Base-by-base conservation (phyloP, 768 basidiomycete genomes). In the Kwoniella botswanensis region DNA sequence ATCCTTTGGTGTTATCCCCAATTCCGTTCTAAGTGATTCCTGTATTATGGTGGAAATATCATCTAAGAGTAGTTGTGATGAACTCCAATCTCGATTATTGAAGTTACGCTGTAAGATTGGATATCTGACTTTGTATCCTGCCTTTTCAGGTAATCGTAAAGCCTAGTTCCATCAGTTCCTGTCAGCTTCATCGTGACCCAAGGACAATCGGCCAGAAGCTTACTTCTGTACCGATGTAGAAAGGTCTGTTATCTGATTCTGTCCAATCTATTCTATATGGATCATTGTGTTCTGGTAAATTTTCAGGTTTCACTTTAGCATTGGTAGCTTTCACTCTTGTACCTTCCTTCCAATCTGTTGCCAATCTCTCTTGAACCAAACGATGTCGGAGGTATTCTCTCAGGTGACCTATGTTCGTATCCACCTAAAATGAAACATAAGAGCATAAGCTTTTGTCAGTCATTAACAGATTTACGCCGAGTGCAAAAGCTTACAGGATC, bases 251-350 rank as follows among this genome's bases (percentile, higher is more conserved):
- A 89, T 93, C 85, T 89, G 87, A 67, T 92, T 88, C 87, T 35
- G 93, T 90, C 95, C 95, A 98, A 61, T 95, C 92, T 11, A 93
- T 87, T 55, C 88, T 86, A 80, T 89, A 92, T 12, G 91, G 89
- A 79, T 96, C 95, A 76, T 93, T 93, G 60, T 88, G 87, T 72
- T 93, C 93, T 7, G 89, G 87, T 46, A 98, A 93, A n/a, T 88
- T 88, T 79, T 95, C 93, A 2, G 93, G 91, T 79, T 89, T 88
- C 82, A 93, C 92, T 70, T 90, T 90, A 69, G 89, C 89, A 79
- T 96, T 97, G 83, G 91, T 93, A 29, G 73, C 73, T 54, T 67
- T 75, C 60, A 75, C 78, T 61, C 73, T 69, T 46, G 65, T 70
- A n/a, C 75, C 77, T 56, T 72, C 79, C 65, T 64, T 66, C 71